Base-by-base conservation (phyloP, 768 basidiomycete species). In the Hebeloma cylindrosporum region DNA sequence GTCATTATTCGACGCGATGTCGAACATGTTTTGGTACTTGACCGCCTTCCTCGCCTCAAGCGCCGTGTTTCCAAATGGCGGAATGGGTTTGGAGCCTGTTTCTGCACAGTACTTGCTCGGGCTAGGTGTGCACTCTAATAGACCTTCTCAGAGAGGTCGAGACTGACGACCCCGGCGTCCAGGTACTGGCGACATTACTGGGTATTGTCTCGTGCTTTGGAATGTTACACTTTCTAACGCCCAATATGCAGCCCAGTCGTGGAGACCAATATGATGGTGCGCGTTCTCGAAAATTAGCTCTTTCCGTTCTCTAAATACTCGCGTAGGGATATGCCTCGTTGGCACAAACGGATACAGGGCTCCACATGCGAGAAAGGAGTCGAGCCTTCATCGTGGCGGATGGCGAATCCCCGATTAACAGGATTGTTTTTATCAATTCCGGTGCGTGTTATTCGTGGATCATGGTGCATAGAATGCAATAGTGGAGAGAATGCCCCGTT, bases 251-350 rank as follows among this genome's bases (percentile, higher is more conserved):
- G 82, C 16, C 84, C 86, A 3, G 79, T 88, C 13, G 85, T 88
- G 5, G 85, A 90, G 69, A 89, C 87, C 13, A 88, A 87, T 51
- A 85, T 88, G 82, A 86, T 88, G 85, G 84, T 80, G 60, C 35
- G 64, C 50, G 23, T 20, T 22, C 25, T 18, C 34, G 39, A 26
- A 32, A 34, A 22, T 28, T 32, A n/a, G 25, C 25, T 32, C 14
- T 11, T 18, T 22, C 9, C 28, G 17, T 32, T 41, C 5, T 30
- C 33, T 17, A 46, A 21, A 41, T 14, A 32, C 16, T 43, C 9
- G 41, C n/a, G 35, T 45, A 85, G 82, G 86, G 88, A 6, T 89
- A 88, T 60, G 86, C 85, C 3, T 71, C 66, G 2, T 56, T 82
- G 6, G 57, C 69, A 1, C 88, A 91, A 60, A 81, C 77, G 2